A percentile compares a stretch with the other conserved stretches of the same genome.
Evolutionary conservation across 371 early-diverging fungal species (phyloP).

Genomic region (Massospora cicadina): DNA sequence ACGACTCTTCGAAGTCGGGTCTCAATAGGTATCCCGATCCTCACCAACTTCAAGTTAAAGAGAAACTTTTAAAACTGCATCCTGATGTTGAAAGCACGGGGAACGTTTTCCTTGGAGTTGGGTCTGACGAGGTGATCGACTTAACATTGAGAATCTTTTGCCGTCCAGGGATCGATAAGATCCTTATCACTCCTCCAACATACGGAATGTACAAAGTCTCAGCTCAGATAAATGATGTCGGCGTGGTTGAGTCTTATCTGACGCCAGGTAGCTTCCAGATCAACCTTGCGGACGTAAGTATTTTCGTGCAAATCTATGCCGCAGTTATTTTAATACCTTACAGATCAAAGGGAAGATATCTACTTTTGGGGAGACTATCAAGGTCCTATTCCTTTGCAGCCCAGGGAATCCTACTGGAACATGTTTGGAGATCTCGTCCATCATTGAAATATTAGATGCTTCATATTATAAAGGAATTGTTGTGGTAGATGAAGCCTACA

Average conservation of each 20-base stretch:
- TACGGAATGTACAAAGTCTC: conserved; percentile 96
- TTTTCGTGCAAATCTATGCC: neutral
- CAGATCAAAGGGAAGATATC: conserved; percentile 22
- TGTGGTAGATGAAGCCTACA: conserved; percentile 94
- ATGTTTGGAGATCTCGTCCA: conserved; percentile 41
- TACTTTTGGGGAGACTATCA: conserved; percentile 49
- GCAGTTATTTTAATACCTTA: neutral
- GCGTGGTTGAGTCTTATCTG: conserved; percentile 59
- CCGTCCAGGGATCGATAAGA: conserved; percentile 73
- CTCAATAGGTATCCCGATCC: conserved; percentile 95
- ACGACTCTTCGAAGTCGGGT: conserved; percentile 19
- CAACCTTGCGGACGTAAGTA: conserved; percentile 44
- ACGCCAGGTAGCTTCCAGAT: conserved; percentile 65
- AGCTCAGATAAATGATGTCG: conserved; percentile 86
- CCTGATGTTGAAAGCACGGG: conserved; percentile 17
- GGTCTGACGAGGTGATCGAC: conserved; percentile 92
- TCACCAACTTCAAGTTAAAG: conserved; percentile 63
- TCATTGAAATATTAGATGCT: conserved; percentile 49
- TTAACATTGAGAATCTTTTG: conserved; percentile 79
- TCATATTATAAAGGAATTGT: conserved; percentile 57
- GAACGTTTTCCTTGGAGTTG: conserved; percentile 79
- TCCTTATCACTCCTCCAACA: conserved; percentile 89
- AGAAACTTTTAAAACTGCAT: conserved; percentile 13
- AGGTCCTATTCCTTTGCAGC: conserved; percentile 83
- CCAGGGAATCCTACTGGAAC: conserved; percentile 98